Evolutionary conservation across 345 rosid genomes (phyloP).

Genomic region (Populus nigra): DNA sequence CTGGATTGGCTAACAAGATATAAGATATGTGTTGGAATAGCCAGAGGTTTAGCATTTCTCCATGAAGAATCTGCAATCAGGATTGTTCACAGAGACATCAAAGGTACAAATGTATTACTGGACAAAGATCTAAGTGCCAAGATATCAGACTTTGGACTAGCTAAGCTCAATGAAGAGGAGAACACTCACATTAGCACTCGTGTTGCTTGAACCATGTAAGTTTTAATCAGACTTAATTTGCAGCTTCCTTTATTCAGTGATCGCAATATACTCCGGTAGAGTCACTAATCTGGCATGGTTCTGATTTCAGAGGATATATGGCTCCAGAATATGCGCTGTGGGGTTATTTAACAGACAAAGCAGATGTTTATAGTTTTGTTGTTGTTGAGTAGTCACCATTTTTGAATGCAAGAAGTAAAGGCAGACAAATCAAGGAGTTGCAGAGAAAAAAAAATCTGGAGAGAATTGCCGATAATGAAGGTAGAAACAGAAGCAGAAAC

Average conservation of each 20-base stretch:
- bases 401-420: too few species aligned
- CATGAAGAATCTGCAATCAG: slow-evolving; percentile 67
- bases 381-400: too few species aligned
- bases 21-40: slow-evolving; percentile 62
- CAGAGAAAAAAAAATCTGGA: too few species aligned
- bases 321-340: slow-evolving; percentile 58
- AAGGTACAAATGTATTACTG: slow-evolving; percentile 63
- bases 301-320: slow-evolving; percentile 46
- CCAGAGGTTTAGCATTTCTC: slow-evolving; percentile 63
- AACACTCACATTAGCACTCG: slow-evolving; percentile 69
- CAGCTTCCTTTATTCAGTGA: too few species aligned
- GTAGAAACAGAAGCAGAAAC: too few species aligned
- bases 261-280: too few species aligned
- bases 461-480: too few species aligned
- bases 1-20: slow-evolving; percentile 67
- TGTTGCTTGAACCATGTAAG: slow-evolving; percentile 66
- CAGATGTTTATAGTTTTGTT: slow-evolving; percentile 61
- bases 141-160: slow-evolving; percentile 72
- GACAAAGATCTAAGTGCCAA: slow-evolving; percentile 51
- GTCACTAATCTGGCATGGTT: background rate
- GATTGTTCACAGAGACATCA: slow-evolving; percentile 74
- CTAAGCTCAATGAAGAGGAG: slow-evolving; percentile 63
- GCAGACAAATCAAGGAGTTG: too few species aligned
- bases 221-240: background rate
- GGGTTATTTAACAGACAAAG: slow-evolving; percentile 50